phyloP scores from a whole-genome alignment of 345 rosid species.

The Eutrema japonicum region DNA sequence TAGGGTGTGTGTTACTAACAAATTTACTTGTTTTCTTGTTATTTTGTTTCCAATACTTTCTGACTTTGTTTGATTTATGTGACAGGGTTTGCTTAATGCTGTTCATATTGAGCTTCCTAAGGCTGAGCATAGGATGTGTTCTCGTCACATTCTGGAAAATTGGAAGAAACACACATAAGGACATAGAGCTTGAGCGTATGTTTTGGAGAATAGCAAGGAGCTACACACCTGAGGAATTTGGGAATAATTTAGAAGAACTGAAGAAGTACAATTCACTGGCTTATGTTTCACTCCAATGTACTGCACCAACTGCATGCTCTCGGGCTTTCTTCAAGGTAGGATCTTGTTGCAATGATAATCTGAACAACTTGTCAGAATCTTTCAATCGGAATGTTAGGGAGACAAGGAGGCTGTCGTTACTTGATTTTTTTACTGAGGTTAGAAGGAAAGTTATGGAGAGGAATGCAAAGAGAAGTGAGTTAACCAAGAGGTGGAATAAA shows the following conservation, averaged over 20 bases:
- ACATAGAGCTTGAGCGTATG: neutral
- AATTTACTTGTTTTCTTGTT: too few species aligned
- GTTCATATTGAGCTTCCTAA: neutral
- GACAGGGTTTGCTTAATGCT: neutral
- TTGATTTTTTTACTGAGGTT: neutral
- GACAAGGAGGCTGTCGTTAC: neutral
- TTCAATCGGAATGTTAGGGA: neutral
- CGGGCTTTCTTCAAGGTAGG: neutral
- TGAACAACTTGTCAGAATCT: neutral
- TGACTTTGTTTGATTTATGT: too few species aligned
- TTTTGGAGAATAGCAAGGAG: neutral
- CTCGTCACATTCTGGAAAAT: neutral
- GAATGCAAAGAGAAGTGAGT: neutral
- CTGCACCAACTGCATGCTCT: neutral
- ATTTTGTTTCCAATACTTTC: too few species aligned
- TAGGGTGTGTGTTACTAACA: too few species aligned
- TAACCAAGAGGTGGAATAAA: neutral
- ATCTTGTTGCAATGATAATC: slow-evolving; percentile 18
- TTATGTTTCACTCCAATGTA: neutral
- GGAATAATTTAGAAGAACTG: neutral
- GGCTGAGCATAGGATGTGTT: neutral
- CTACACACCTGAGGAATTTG: neutral
- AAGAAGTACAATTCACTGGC: neutral
- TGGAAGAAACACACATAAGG: neutral
- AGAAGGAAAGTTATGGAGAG: slow-evolving; percentile 13